Evolutionary conservation across 768 basidiomycete species (phyloP), one percentile per base, ranked within the genome.

Genomic region (Xerocomellus intermedius): DNA sequence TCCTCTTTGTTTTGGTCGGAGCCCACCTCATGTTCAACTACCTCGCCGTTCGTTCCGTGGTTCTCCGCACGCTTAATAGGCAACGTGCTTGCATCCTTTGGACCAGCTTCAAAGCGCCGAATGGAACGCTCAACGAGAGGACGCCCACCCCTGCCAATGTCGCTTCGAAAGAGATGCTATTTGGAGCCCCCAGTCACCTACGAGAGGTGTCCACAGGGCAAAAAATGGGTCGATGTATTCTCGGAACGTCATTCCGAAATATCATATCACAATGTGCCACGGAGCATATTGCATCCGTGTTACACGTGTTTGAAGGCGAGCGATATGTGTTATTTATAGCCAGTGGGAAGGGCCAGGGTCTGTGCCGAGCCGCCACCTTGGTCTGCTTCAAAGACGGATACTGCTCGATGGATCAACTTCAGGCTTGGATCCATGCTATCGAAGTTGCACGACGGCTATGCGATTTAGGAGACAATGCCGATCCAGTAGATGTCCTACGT

Each of bases 21-120:
- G 73, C 78, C 0, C 87, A 89, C 60, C 74, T 88, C 8, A 50
- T 68, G 16, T 73, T 82, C 42, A 88, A 89, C 61, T 86, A 84
- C 59, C 55, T 79, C 16, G 86, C 80, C 13, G 82, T 89, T 14
- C 78, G 80, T 10, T 80, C 79, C 0, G 75, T 89, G 21, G 75
- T 76, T 9, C 70, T 88, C 33, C 79, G 80, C 28, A 73, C 82
- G 1, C 73, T 87, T 24, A 88, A 86, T 57, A 76, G 79, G 26
- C 84, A 87, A 66, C 79, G 86, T 2, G 69, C 81, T 0, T 72
- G 69, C 24, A 74, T 86, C 38, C 75, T 77, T 9, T 88, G 85
- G 85, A 61, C 70, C 12, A 53, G 41, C 38, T 61, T 50, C 38
- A 64, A 55, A 43, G 30, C 38, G 5, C 28, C 28, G 28, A 43